A percentile compares a stretch with the other conserved stretches of the same genome.
These are phyloP conservation scores for Sporothrix dimorphospora DNA, from an alignment of 2,329 filamentous ascomycete species.

Conservation along the genomic window DNA sequence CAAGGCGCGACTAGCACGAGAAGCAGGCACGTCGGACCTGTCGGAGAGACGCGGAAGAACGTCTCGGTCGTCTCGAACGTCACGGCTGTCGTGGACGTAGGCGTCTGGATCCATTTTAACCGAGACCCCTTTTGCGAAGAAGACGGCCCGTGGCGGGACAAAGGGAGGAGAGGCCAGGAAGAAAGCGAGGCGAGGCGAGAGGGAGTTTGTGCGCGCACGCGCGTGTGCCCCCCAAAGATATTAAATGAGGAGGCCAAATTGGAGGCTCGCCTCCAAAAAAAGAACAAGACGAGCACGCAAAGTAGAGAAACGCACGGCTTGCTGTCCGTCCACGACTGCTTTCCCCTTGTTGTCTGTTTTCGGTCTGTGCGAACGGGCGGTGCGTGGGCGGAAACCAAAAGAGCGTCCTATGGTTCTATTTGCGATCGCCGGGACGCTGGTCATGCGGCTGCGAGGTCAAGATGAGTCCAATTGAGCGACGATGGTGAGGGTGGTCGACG, in stretches of 20 bases:
- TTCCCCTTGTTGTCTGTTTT: neutral
- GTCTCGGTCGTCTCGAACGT: constrained; percentile 30
- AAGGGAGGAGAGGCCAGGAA: neutral
- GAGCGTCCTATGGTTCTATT: neutral
- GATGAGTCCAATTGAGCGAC: neutral
- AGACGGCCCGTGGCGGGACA: constrained; percentile 14
- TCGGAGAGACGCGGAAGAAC: constrained; percentile 33
- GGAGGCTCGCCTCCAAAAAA: neutral
- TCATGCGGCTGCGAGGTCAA: neutral
- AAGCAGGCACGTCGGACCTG: constrained; percentile 34
- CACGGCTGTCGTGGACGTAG: constrained; percentile 23
- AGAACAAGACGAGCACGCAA: neutral
- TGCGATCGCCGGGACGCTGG: neutral
- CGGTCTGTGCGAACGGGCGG: constrained; percentile 22
- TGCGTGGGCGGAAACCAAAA: constrained; percentile 8
- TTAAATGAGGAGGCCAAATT: neutral
- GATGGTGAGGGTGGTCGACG: neutral
- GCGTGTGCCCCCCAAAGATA: constrained; percentile 9
- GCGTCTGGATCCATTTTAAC: constrained; percentile 35
- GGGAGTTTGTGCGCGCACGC: neutral
- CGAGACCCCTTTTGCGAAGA: constrained; percentile 21
- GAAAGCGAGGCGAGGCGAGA: neutral
- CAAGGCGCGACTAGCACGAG: constrained; percentile 30
- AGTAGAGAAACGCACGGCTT: constrained; percentile 2
- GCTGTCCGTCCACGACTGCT: neutral